Percentiles rank a stretch among this genome's conserved stretches.
These are phyloP conservation scores for Isabelozyma pseudorhagii DNA, from an alignment of 805 yeast genomes.

Conservation along the genomic window DNA sequence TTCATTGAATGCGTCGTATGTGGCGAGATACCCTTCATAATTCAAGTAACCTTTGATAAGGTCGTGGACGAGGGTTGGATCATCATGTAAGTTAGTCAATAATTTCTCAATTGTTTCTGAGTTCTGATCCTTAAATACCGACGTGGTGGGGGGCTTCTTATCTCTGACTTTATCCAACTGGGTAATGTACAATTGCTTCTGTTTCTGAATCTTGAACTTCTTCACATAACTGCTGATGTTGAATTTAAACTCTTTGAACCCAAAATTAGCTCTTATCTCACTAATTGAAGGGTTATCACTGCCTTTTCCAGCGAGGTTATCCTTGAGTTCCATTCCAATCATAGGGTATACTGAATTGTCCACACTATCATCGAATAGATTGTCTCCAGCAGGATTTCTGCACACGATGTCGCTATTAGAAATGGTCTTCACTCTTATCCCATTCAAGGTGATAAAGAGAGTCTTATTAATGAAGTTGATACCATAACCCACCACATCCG, in stretches of 20 bases:
- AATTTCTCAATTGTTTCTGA: conserved; percentile 12
- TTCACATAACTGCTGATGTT: conserved; percentile 56
- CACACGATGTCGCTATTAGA: conserved; percentile 21
- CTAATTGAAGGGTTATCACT: conserved; percentile 15
- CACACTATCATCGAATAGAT: conserved; percentile 20
- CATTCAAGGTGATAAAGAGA: conserved; percentile 80
- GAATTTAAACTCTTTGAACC: conserved; percentile 53
- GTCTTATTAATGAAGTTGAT: conserved; percentile 61
- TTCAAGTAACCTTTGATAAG: conserved; percentile 37
- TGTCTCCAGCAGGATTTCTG: conserved; percentile 14
- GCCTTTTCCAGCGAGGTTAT: conserved; percentile 26
- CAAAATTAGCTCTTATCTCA: conserved; percentile 52
- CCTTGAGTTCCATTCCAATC: conserved; percentile 29
- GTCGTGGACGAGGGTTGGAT: conserved; percentile 24
- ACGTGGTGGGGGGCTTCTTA: background rate
- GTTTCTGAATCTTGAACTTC: conserved; percentile 36
- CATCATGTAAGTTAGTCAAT: conserved; percentile 17
- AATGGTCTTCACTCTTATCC: conserved; percentile 41
- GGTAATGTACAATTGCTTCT: conserved; percentile 14
- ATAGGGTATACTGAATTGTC: conserved; percentile 33
- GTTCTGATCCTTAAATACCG: background rate
- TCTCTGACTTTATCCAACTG: conserved; percentile 17
- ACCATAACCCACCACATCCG: conserved; percentile 81
- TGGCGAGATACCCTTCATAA: conserved; percentile 36
- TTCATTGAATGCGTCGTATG: conserved; percentile 28